Conservation (phyloP, 225 moss, liverwort and hornwort species). For the Pleurozium schreberi region DNA sequence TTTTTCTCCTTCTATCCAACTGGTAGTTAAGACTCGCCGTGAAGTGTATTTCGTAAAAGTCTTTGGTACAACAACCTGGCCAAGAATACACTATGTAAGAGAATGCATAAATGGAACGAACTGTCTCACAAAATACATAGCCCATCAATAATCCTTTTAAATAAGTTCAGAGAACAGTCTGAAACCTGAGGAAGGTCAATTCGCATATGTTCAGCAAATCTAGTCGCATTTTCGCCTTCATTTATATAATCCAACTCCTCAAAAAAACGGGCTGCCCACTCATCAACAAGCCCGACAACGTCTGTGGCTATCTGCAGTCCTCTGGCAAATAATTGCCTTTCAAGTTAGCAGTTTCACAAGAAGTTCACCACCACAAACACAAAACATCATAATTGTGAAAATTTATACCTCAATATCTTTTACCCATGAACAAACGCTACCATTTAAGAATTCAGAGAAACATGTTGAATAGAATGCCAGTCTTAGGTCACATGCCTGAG, state of each 20-base stretch:
- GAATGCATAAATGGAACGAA: background rate
- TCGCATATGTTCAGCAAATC: constrained; percentile 83
- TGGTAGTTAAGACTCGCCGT: constrained; percentile 84
- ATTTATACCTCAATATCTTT: background rate
- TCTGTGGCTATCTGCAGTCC: constrained; percentile 85
- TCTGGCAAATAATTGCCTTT: constrained; percentile 22
- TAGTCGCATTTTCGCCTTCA: constrained; percentile 85
- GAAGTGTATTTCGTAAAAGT: constrained; percentile 83
- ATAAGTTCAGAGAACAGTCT: background rate
- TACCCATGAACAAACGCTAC: background rate
- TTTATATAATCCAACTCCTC: constrained; percentile 92
- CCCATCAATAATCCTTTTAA: background rate
- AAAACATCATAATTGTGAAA: background rate
- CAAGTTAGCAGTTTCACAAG: constrained; percentile 1
- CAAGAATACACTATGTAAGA: background rate
- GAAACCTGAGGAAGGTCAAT: constrained; percentile 88
- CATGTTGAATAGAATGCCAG: background rate
- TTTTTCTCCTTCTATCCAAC: constrained; percentile 99
- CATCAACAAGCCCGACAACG: constrained; percentile 88
- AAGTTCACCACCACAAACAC: background rate
- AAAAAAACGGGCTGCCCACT: constrained; percentile 97
- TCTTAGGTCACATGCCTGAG: constrained; percentile 55
- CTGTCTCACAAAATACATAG: background rate
- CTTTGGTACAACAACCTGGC: constrained; percentile 82
- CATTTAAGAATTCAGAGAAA: background rate